Base-by-base conservation (phyloP, 139 green algal genomes). In the Pleodorina starrii region DNA sequence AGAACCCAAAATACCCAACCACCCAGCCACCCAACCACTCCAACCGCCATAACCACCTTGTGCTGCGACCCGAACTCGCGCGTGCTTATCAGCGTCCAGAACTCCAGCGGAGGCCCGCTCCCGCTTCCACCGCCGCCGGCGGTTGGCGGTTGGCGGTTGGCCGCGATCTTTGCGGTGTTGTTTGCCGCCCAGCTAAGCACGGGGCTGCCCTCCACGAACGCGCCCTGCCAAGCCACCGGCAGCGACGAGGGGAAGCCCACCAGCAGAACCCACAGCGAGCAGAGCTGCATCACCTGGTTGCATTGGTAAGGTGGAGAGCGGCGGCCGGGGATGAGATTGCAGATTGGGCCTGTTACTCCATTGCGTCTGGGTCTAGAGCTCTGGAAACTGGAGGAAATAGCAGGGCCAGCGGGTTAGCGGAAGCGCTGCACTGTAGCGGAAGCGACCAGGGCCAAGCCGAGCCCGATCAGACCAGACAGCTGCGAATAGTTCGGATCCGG, bases 41-140 rank as follows among this genome's bases (percentile, higher is more conserved):
- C 3, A 25, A 66, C 54, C 3, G 54, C 25, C 54, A 66, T 25
- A 66, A n/a, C n/a, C 51, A 86, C 79, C 79, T 86, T 86, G 57
- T 86, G 43, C 32, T 48, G 32, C 54, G 79, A 32, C 19, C 79
- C 79, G 66, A 86, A 86, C 51, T 86, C 38, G 5, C 78, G 78
- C 9, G 50, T 73, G 51, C 78, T 86, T 11, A 86, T 48, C 5
- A 86, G 14, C 25, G 78, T 86, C 78, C 78, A 86, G 11, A 21
- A 51, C 78, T 86, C 78, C 50, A 86, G 78, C 5, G 50, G 27
- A 11, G 60, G 60, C 27, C 60, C 60, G 23, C 60, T 32, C 6
- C 60, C 27, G 27, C 19, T 35, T n/a, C 60, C 60, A 32, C 60
- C 60, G 21, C 60, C 60, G 50, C 17, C 17, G 50, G 50, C 50